phyloP scores from a whole-genome alignment of 805 yeast genomes.

The Candida loeiensis region DNA sequence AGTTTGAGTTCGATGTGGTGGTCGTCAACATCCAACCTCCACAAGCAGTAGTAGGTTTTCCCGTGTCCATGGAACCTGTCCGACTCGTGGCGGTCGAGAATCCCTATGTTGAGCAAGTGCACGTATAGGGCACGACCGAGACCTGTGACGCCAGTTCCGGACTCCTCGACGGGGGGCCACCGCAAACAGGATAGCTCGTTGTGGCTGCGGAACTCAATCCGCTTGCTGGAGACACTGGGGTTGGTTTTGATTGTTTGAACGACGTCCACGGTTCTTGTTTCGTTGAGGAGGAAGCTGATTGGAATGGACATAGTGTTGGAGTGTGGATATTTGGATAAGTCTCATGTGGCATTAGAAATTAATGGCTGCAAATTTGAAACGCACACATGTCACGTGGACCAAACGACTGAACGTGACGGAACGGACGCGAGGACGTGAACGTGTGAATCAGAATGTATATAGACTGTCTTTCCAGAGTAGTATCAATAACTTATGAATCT shows the following conservation, averaged over 20 bases:
- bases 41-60: slow-evolving; percentile 12
- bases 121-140: not conserved
- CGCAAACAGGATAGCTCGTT: not conserved
- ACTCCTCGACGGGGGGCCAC: slow-evolving; percentile 4
- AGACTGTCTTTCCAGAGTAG: no score
- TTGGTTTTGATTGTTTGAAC: not conserved
- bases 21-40: slow-evolving; percentile 7
- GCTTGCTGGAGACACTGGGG: not conserved
- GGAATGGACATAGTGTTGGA: slow-evolving; percentile 2
- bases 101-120: not conserved
- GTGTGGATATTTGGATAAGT: not conserved
- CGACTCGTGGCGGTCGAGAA: not conserved
- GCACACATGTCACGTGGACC: no score
- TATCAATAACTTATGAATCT: no score
- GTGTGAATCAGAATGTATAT: no score
- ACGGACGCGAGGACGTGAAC: no score
- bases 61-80: not conserved
- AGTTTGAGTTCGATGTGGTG: not conserved
- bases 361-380: slow-evolving; percentile 1
- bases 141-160: not conserved
- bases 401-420: no score
- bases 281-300: not conserved
- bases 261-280: not conserved
- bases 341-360: not conserved
- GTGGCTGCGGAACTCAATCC: not conserved